phyloP scores from a whole-genome alignment of 371 early-diverging fungal species.

The Capillidium rhysosporum region DNA sequence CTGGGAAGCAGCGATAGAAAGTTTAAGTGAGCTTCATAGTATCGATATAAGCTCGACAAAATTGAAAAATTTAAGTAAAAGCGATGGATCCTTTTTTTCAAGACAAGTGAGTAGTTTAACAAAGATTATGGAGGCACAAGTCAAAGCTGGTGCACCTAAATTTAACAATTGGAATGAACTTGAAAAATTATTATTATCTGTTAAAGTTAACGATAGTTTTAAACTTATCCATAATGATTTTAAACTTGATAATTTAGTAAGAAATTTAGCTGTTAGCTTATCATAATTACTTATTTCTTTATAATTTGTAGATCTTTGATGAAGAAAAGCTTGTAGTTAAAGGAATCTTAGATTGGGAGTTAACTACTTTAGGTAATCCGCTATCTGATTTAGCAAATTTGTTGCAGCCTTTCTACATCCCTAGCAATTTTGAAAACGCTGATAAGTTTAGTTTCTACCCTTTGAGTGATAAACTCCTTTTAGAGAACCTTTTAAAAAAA shows the following conservation, averaged over 20 bases:
- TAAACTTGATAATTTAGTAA: neutral
- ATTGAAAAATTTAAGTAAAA: neutral
- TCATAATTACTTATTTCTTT: neutral
- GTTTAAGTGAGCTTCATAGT: neutral
- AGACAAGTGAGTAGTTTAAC: neutral
- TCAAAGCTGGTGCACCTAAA: neutral
- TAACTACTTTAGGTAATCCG: neutral
- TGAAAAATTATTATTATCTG: neutral
- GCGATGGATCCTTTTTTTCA: neutral
- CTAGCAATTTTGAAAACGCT: too few species aligned
- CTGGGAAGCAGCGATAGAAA: neutral
- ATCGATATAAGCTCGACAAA: neutral
- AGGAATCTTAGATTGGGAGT: neutral
- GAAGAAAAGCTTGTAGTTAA: neutral
- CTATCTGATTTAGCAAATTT: neutral
- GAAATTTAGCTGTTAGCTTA: neutral
- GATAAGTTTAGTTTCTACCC: too few species aligned
- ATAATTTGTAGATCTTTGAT: neutral
- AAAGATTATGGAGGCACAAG: neutral
- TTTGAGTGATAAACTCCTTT: too few species aligned
- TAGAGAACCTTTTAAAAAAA: neutral
- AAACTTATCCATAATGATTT: neutral
- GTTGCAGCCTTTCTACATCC: neutral
- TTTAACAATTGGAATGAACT: neutral
- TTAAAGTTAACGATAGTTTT: neutral